Evolutionary conservation across 176 grass and related monocot genomes (phyloP), one percentile per base, ranked within the genome.

Genomic region (Cenchrus americanus): DNA sequence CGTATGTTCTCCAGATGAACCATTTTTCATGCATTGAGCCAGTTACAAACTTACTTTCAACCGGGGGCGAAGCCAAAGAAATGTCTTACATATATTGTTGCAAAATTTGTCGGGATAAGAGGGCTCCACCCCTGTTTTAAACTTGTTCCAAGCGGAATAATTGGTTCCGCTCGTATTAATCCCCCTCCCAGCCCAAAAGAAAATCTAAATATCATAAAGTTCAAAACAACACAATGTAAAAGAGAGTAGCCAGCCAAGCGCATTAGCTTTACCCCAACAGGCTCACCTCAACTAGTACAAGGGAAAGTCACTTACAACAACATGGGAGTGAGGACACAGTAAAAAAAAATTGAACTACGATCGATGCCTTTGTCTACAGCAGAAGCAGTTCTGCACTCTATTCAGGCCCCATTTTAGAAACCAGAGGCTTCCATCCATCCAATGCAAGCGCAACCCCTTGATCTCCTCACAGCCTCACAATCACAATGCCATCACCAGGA

Each of bases 401-500:
- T 6, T 43, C 48, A 34, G 69, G 37, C 49, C 37, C 30, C 52
- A 64, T 87, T 44, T 30, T 30, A 40, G 48, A 80, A 86, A 53
- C 69, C 59, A 74, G 75, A 78, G 75, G 69, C 60, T 55, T 73
- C 69, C 34, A 18, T 80, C 53, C 68, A 63, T 55, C 47, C 69
- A 49, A 14, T 30, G 27, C 27, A 30, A 30, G 69, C 69, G 27
- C 17, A 68, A 13, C 64, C 24, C 14, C 27, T 40, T n/a, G 67
- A 73, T 64, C 14, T 58, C 49, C 59, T 26, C 49, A 47, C 12
- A 59, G 70, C 79, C 59, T 26, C 59, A 47, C 12, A 59, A 62
- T 73, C 75, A 88, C 67, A 73, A 79, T 42, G 50, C 60, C 51
- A 80, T 74, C 41, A 61, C 53, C 51, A 75, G 69, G 82, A 75